Percentiles rank a stretch among this genome's conserved stretches.
Conservation (phyloP, 352 stramenopile genomes). For the Pythium volutum region DNA sequence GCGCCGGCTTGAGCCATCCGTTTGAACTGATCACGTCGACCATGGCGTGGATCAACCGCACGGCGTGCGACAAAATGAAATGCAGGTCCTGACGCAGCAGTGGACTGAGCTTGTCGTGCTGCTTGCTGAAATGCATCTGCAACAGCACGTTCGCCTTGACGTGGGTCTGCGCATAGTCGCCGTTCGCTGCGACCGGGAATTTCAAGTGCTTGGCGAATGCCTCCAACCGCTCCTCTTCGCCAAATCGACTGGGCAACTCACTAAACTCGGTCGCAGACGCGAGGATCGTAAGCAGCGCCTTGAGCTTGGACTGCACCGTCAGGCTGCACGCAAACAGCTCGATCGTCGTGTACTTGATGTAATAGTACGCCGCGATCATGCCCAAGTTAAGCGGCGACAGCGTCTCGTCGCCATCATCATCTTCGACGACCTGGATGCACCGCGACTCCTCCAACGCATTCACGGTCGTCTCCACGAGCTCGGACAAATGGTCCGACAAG, state of each 20-base stretch:
- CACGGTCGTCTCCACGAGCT: slow-evolving; percentile 97
- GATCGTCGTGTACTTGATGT: slow-evolving; percentile 99
- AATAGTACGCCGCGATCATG: slow-evolving; percentile 99
- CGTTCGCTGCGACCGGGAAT: slow-evolving; percentile 85
- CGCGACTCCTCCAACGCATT: slow-evolving; percentile 96
- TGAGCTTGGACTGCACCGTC: slow-evolving; percentile 96
- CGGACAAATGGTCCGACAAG: slow-evolving; percentile 98
- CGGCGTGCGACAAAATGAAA: slow-evolving; percentile 86
- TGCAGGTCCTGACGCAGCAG: slow-evolving; percentile 93
- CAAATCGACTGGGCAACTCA: slow-evolving; percentile 89
- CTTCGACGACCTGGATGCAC: slow-evolving; percentile 94
- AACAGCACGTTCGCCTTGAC: slow-evolving; percentile 97
- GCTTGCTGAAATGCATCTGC: slow-evolving; percentile 96
- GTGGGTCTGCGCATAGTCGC: slow-evolving; percentile 91
- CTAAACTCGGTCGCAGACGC: slow-evolving; percentile 96
- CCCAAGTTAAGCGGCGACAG: slow-evolving; percentile 97
- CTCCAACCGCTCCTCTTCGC: slow-evolving; percentile 94
- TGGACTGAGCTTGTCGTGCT: slow-evolving; percentile 83
- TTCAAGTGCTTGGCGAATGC: slow-evolving; percentile 93
- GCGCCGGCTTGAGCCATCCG: slow-evolving; percentile 97
- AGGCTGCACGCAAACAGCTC: slow-evolving; percentile 98
- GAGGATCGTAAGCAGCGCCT: slow-evolving; percentile 96
- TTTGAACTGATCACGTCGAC: slow-evolving; percentile 99
- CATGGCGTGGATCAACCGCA: slow-evolving; percentile 96
- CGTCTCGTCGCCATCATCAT: slow-evolving; percentile 87